These are phyloP conservation scores for Boletus sensibilis DNA, from an alignment of 768 basidiomycete genomes.

Conservation along the genomic window DNA sequence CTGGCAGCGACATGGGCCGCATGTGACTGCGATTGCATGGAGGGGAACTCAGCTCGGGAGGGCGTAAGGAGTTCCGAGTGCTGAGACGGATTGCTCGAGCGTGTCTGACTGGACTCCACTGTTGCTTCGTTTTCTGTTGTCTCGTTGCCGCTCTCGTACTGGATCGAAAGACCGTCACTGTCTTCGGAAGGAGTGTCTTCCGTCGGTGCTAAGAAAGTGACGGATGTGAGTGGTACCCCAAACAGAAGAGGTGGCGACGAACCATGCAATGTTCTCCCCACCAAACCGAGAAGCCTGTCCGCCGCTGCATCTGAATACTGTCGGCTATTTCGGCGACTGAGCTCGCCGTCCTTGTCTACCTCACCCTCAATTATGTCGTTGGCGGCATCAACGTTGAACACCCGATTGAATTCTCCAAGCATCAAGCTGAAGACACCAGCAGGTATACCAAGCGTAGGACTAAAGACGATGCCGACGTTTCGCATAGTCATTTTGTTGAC, in stretches of 20 bases:
- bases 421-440: constrained; percentile 95
- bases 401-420: constrained; percentile 89
- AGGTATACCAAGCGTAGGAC: constrained; percentile 96
- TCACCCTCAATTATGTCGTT: constrained; percentile 25
- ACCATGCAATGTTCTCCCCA: constrained; percentile 67
- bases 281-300: constrained; percentile 76
- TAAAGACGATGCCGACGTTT: constrained; percentile 98
- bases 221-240: constrained; percentile 1
- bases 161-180: constrained; percentile 62
- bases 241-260: constrained; percentile 28
- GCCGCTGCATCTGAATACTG: constrained; percentile 84
- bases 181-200: constrained; percentile 70
- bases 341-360: constrained; percentile 36
- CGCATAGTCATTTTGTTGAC: constrained; percentile 99
- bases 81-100: constrained; percentile 39
- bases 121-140: constrained; percentile 58
- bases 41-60: constrained; percentile 27
- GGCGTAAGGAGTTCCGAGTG: constrained; percentile 19
- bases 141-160: constrained; percentile 76
- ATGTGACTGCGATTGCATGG: constrained; percentile 40
- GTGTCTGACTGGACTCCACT: constrained; percentile 42
- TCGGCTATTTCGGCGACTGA: constrained; percentile 72
- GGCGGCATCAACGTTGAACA: constrained; percentile 75
- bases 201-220: constrained; percentile 35
- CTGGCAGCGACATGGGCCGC: constrained; percentile 64